Evolutionary conservation across 495 filamentous ascomycete genomes (phyloP).

Genomic region (Lasiosphaeria ovina): DNA sequence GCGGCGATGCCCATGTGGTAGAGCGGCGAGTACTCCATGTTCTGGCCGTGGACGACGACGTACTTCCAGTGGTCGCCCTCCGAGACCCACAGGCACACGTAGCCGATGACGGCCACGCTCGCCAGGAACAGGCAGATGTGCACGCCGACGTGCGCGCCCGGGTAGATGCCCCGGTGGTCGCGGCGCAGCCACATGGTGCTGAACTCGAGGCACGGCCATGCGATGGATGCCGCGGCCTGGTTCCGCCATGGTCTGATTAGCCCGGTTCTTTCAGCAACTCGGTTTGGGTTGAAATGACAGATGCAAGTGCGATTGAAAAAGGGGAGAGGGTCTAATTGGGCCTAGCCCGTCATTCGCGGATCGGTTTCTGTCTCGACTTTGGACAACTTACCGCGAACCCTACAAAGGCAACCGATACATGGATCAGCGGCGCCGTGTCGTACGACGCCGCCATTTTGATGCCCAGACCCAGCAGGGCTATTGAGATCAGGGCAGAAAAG

Average conservation of each 20-base stretch:
- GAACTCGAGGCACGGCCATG: constrained; percentile 21
- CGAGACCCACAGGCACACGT: constrained; percentile 26
- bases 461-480: constrained; percentile 20
- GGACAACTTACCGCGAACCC: constrained; percentile 18
- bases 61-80: constrained; percentile 18
- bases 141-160: constrained; percentile 39
- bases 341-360: not conserved
- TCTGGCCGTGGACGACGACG: constrained; percentile 8
- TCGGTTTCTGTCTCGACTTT: not conserved
- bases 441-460: constrained; percentile 23
- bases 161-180: constrained; percentile 29
- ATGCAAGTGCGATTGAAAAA: not conserved
- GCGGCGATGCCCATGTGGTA: constrained; percentile 26
- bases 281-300: no score
- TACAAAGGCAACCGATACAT: constrained; percentile 25
- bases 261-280: no score
- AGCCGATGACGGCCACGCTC: constrained; percentile 26
- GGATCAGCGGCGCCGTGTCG: constrained; percentile 18
- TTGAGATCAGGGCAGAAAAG: constrained; percentile 14
- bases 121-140: constrained; percentile 37
- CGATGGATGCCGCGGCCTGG: constrained; percentile 18
- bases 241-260: no score
- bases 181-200: constrained; percentile 15
- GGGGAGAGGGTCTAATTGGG: no score
- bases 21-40: constrained; percentile 14